Evolutionary conservation across 2,329 filamentous ascomycete species (phyloP), one percentile per base, ranked within the genome.

Genomic region (Fusarium anguioides): DNA sequence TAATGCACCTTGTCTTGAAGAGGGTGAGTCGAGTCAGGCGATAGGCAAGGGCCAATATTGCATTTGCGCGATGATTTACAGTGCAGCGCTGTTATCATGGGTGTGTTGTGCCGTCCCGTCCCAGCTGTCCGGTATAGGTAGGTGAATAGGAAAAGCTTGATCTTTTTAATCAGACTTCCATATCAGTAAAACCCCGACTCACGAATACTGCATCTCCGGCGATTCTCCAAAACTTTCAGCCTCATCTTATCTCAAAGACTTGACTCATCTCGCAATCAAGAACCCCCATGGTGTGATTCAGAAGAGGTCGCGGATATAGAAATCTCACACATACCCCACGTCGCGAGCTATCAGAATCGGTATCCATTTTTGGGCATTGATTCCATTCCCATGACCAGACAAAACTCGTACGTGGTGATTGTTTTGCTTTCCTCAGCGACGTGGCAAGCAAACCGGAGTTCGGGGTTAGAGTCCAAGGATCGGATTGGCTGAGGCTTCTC

Each of bases 321-420:
- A 5, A 31, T 47, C 33, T 49, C 37, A 36, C 54, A 46, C 60
- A 50, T 46, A 71, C 69, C 64, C 64, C 69, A 68, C 69, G 69
- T 52, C 41, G 39, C 20, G 42, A 66, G 54, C 29, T 66, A 35
- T 36, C 24, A 35, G 48, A 12, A 42, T 57, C 47, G 42, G 57
- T 61, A 42, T 55, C 64, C 50, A 48, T 58, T 46, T 60, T 26
- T 57, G 46, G 39, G 18, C 37, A 58, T n/a, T n/a, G n/a, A n/a
- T n/a, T n/a, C n/a, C n/a, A n/a, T 60, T 56, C 44, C 37, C 45
- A 31, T 58, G 64, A 61, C 50, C n/a, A 18, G 33, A 24, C 20
- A 39, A 49, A 27, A 29, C 61, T 50, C 46, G 52, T 65, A 54
- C 47, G 52, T 60, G 45, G 41, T 41, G 44, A 50, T 36, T 27